Conservation (phyloP, 495 filamentous ascomycete genomes). For the Talaromyces ruber region DNA sequence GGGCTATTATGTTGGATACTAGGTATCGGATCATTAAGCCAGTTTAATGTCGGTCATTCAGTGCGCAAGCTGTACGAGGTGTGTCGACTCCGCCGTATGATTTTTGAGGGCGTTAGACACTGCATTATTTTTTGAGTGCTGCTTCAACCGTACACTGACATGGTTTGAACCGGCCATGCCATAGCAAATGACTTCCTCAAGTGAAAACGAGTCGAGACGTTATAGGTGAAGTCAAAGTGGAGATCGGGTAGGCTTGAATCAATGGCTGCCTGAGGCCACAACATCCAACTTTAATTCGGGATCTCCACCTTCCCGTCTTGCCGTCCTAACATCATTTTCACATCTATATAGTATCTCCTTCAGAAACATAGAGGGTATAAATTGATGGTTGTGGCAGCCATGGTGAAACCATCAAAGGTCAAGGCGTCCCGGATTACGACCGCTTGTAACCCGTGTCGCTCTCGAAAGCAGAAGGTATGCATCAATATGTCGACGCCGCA, state of each 20-base stretch:
- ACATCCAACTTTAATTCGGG: neutral
- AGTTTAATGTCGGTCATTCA: neutral
- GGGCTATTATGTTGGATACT: neutral
- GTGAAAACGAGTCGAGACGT: neutral
- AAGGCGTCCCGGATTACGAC: conserved; percentile 23
- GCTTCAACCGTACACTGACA: neutral
- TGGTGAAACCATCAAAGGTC: conserved; percentile 8
- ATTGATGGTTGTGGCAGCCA: neutral
- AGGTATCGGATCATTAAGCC: neutral
- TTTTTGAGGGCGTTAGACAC: neutral
- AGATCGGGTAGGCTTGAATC: neutral
- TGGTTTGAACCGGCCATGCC: neutral
- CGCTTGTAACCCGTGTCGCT: conserved; percentile 29
- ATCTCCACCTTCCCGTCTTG: neutral
- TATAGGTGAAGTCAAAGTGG: neutral
- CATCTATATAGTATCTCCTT: neutral
- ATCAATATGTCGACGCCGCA: neutral
- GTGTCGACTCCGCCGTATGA: neutral
- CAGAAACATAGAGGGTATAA: neutral
- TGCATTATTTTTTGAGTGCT: neutral
- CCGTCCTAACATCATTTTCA: too few species aligned
- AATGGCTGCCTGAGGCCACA: neutral
- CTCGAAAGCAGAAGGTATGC: conserved; percentile 30
- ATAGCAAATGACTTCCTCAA: neutral
- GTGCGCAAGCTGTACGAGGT: neutral